Percentiles rank a stretch among this genome's conserved stretches.
phyloP scores from a whole-genome alignment of 192 early-diverging fungal genomes.

The Podila epicladia region DNA sequence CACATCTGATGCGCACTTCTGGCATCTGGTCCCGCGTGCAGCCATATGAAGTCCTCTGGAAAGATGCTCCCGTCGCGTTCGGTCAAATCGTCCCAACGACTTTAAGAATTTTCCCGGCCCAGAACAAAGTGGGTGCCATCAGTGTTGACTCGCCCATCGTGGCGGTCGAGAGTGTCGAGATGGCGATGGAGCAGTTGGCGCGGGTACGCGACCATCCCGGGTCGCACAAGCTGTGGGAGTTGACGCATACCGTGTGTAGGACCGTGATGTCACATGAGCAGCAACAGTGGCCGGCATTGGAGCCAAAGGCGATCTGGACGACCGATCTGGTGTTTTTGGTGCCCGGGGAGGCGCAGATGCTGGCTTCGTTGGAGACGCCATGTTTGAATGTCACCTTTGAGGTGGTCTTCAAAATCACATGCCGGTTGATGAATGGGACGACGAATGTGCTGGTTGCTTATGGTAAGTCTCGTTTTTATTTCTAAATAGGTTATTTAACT shows the following conservation, averaged over 20 bases:
- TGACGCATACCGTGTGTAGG: neutral
- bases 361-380: no score
- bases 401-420: no score
- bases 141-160: neutral
- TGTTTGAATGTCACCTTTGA: no score
- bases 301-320: neutral
- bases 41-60: neutral
- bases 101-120: neutral
- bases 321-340: neutral
- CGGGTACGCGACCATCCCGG: neutral
- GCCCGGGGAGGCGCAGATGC: neutral
- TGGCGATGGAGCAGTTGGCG: neutral
- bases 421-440: no score
- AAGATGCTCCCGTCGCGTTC: neutral
- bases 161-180: neutral
- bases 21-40: neutral
- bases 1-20: neutral
- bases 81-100: neutral
- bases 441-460: neutral
- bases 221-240: neutral
- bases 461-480: neutral
- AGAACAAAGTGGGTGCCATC: neutral
- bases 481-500: neutral
- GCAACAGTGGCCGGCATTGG: neutral
- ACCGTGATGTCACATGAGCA: neutral